A percentile compares a stretch with the other conserved stretches of the same genome.
These are phyloP conservation scores for Talaromyces sp. DNA, from an alignment of 2,329 filamentous ascomycete genomes.

Conservation along the genomic window DNA sequence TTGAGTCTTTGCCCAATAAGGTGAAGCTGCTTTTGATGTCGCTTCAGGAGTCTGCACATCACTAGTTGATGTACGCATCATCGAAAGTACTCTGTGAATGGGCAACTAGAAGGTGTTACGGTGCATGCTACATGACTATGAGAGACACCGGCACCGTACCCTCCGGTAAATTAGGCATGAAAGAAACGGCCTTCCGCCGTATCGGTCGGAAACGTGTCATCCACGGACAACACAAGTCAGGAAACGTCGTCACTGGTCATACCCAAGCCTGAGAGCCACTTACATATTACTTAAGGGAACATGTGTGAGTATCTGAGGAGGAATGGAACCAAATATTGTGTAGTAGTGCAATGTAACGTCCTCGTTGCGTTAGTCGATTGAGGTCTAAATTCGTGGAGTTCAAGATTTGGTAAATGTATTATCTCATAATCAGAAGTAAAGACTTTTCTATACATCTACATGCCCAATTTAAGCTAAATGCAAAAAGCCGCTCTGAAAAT, in stretches of 20 bases:
- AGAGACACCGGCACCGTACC: background rate
- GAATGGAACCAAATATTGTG: background rate
- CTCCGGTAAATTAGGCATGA: background rate
- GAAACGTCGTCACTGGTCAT: background rate
- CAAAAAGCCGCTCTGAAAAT: constrained; percentile 11
- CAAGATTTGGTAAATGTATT: background rate
- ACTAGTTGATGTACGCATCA: background rate
- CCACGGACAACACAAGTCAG: too few relatives aligned
- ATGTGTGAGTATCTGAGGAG: background rate
- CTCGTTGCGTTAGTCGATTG: background rate
- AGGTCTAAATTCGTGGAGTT: background rate
- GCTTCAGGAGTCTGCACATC: background rate
- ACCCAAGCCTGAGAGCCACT: background rate
- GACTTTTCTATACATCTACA: constrained; percentile 5
- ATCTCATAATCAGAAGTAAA: background rate
- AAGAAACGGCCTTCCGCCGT: background rate
- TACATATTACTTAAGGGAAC: background rate
- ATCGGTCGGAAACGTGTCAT: background rate
- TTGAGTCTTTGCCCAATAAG: constrained; percentile 22
- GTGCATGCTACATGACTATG: background rate
- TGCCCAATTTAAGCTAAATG: background rate
- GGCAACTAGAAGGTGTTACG: background rate
- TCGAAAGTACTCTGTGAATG: background rate
- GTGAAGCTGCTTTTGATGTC: background rate
- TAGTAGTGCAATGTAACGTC: background rate